phyloP scores from a whole-genome alignment of 2,329 filamentous ascomycete genomes.

The Talaromyces sp. region DNA sequence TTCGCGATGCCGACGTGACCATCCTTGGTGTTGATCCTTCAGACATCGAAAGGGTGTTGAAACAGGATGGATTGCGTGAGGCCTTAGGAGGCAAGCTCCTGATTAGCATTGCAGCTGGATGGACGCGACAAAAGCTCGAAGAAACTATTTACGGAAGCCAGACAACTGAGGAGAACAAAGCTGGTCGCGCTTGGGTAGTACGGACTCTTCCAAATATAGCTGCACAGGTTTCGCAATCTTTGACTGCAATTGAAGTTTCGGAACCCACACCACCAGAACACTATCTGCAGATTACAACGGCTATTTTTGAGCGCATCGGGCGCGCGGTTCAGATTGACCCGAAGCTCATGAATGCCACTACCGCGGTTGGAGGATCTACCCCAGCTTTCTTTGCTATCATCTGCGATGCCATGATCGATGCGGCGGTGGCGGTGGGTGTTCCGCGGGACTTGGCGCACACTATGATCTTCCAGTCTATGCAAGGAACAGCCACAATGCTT shows the following conservation, averaged over 20 bases:
- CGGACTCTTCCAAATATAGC: conserved; percentile 52
- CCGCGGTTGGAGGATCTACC: conserved; percentile 63
- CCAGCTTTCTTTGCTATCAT: conserved; percentile 64
- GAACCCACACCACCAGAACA: conserved; percentile 46
- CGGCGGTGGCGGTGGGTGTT: conserved; percentile 64
- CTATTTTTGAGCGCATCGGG: conserved; percentile 58
- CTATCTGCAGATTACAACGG: conserved; percentile 36
- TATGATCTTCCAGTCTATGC: conserved; percentile 66
- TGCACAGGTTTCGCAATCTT: conserved; percentile 46
- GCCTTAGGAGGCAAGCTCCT: conserved; percentile 51
- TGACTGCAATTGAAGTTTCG: conserved; percentile 55
- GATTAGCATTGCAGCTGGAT: conserved; percentile 57
- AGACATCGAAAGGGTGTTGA: conserved; percentile 45
- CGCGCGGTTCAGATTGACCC: conserved; percentile 55
- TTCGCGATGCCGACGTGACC: conserved; percentile 43
- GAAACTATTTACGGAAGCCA: conserved; percentile 34
- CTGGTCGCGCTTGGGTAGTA: conserved; percentile 35
- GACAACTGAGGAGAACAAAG: conserved; percentile 16
- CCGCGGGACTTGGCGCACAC: conserved; percentile 61
- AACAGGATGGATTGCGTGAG: conserved; percentile 39
- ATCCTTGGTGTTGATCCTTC: conserved; percentile 54
- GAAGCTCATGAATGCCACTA: conserved; percentile 58
- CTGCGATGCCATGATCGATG: conserved; percentile 63
- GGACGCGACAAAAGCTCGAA: conserved; percentile 47
- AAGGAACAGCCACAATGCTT: conserved; percentile 61